Conservation (phyloP, 2,329 filamentous ascomycete species). For the Aspergillus japonicus region DNA sequence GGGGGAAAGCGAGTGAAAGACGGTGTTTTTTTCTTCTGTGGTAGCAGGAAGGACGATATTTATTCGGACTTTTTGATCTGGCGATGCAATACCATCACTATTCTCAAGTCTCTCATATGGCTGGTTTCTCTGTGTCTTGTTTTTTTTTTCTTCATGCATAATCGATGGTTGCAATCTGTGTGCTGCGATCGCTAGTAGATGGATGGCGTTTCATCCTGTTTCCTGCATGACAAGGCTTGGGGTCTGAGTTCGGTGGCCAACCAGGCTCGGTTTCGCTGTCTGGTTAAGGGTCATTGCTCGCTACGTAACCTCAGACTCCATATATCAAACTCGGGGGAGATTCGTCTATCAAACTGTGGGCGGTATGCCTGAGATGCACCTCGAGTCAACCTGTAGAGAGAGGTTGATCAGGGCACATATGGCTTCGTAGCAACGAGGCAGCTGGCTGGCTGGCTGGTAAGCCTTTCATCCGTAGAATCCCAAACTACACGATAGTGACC, state of each 20-base stretch:
- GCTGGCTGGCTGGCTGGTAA: no score
- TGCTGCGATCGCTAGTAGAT: neutral
- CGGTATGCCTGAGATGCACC: no score
- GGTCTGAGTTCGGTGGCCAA: neutral
- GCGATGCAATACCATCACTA: constrained; percentile 6
- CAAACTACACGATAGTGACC: constrained; percentile 21
- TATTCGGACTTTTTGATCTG: constrained; percentile 1
- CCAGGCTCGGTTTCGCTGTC: no score
- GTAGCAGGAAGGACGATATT: neutral
- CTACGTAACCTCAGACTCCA: neutral
- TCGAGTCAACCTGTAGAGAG: no score
- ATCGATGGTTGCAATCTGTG: neutral
- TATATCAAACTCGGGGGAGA: no score
- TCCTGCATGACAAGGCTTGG: neutral
- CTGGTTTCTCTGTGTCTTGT: neutral
- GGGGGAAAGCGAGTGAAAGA: neutral
- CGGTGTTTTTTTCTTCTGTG: neutral
- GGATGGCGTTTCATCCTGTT: neutral
- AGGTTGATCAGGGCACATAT: no score
- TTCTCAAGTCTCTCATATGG: constrained; percentile 2
- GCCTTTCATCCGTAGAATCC: no score
- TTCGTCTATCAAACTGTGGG: no score
- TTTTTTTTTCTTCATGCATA: neutral
- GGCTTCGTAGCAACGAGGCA: no score
- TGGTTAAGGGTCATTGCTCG: no score